These are phyloP conservation scores for Fusarium redolens DNA, from an alignment of 2,329 filamentous ascomycete species.

Conservation along the genomic window DNA sequence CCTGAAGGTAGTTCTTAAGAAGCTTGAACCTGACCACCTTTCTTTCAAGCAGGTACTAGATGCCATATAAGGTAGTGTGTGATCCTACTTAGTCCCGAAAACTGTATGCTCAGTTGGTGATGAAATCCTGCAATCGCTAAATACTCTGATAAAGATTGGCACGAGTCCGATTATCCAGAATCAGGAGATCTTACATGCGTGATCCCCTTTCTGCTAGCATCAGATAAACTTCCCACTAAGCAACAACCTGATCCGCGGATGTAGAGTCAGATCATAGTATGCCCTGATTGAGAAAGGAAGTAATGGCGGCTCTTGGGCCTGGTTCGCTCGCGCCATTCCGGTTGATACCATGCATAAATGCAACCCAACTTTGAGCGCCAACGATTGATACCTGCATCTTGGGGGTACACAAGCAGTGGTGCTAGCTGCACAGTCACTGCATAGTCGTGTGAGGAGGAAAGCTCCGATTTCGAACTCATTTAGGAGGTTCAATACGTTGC, in stretches of 20 bases:
- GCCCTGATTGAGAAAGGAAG: neutral
- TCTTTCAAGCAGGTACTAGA: neutral
- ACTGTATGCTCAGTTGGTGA: neutral
- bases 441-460: neutral
- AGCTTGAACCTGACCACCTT: neutral
- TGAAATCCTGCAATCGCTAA: neutral
- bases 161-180: neutral
- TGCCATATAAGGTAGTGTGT: neutral
- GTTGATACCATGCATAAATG: neutral
- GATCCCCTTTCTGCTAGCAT: slow-evolving; percentile 1
- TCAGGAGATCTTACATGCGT: slow-evolving; percentile 38
- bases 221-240: slow-evolving; percentile 9
- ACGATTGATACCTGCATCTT: slow-evolving; percentile 10
- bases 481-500: neutral
- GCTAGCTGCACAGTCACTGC: neutral
- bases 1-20: neutral
- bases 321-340: neutral
- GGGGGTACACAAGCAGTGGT: neutral
- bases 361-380: slow-evolving; percentile 10
- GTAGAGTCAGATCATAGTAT: slow-evolving; percentile 9
- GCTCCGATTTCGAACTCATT: neutral
- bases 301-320: neutral
- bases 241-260: neutral
- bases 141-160: neutral
- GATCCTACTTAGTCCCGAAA: neutral